Evolutionary conservation across 768 basidiomycete genomes (phyloP).

Genomic region (Hebeloma cylindrosporum): DNA sequence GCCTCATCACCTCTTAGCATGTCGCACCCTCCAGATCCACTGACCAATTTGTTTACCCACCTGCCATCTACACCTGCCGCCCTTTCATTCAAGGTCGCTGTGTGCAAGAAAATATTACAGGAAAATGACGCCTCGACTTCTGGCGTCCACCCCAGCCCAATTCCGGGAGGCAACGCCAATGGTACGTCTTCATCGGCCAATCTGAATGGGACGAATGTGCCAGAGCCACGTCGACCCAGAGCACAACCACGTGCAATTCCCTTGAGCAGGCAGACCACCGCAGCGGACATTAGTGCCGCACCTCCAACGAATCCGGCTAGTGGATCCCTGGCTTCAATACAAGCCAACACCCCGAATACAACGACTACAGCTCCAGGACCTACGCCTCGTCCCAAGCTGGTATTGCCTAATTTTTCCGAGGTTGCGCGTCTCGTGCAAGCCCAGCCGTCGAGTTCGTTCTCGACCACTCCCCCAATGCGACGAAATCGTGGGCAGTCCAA

Average conservation of each 20-base stretch:
- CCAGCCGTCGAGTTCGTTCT: too few species aligned
- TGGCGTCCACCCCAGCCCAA: neutral
- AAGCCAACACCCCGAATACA: too few species aligned
- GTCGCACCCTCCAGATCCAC: slow-evolving; percentile 15
- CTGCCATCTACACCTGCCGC: slow-evolving; percentile 35
- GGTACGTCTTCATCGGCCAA: neutral
- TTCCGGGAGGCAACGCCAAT: neutral
- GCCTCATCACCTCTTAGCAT: slow-evolving; percentile 5
- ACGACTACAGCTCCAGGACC: too few species aligned
- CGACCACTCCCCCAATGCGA: neutral
- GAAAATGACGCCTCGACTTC: slow-evolving; percentile 5
- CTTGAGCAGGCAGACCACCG: too few species aligned
- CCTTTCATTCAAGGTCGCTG: slow-evolving; percentile 41
- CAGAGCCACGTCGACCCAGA: too few species aligned
- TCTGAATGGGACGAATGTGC: neutral
- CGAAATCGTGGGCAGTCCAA: neutral
- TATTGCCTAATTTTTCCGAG: too few species aligned
- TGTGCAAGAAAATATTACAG: slow-evolving; percentile 38
- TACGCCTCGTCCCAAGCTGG: too few species aligned
- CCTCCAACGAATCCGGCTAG: too few species aligned
- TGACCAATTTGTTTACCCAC: slow-evolving; percentile 36
- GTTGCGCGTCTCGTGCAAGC: too few species aligned
- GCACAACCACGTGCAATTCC: too few species aligned
- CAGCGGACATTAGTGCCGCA: too few species aligned
- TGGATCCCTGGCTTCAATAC: too few species aligned